Evolutionary conservation across 2,329 filamentous ascomycete genomes (phyloP).

Genomic region (Aureobasidium sp.): DNA sequence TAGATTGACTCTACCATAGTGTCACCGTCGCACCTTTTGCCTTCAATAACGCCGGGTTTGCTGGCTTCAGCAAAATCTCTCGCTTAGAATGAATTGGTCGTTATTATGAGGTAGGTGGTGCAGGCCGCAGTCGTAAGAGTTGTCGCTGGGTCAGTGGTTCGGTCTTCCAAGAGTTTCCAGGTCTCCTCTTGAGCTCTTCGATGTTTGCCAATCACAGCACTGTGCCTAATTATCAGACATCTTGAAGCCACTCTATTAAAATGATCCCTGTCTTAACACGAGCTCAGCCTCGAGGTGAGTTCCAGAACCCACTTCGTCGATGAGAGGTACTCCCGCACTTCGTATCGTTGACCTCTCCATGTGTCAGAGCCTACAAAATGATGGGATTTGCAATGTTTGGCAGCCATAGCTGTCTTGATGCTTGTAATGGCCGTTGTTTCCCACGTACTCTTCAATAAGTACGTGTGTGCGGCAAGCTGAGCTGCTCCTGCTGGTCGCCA

Average conservation of each 20-base stretch:
- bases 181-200: background rate
- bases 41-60: background rate
- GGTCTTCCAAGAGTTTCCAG: background rate
- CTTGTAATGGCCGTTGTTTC: background rate
- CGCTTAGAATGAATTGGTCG: background rate
- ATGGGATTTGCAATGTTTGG: background rate
- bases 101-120: background rate
- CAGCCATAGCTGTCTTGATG: background rate
- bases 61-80: background rate
- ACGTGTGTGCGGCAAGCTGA: background rate
- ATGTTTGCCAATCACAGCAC: background rate
- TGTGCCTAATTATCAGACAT: background rate
- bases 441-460: background rate
- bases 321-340: background rate
- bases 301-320: background rate
- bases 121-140: background rate
- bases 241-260: background rate
- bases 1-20: background rate
- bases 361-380: background rate
- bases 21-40: background rate
- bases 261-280: background rate
- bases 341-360: background rate
- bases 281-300: background rate
- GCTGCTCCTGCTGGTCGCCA: background rate
- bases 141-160: background rate